Conservation (phyloP, 768 basidiomycete species). For the Lactarius indigo region DNA sequence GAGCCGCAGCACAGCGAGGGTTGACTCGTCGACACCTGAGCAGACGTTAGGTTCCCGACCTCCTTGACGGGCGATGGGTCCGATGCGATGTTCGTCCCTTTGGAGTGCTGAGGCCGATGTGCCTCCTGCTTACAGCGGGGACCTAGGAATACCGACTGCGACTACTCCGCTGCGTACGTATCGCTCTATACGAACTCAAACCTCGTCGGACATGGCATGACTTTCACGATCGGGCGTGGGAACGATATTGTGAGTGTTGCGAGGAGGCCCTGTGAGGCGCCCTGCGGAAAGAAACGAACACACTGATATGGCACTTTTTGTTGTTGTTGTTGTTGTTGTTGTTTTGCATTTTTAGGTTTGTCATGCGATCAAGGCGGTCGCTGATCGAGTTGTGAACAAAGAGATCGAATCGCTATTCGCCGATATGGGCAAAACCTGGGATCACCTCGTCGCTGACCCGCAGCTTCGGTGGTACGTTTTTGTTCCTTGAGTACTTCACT, state of each 20-base stretch:
- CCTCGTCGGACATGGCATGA: constrained; percentile 89
- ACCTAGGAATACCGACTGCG: constrained; percentile 87
- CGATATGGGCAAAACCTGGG: constrained; percentile 91
- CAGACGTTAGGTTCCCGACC: constrained; percentile 91
- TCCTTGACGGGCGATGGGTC: constrained; percentile 89
- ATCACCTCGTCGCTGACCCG: constrained; percentile 80
- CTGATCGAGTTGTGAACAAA: constrained; percentile 77
- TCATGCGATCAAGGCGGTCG: constrained; percentile 73
- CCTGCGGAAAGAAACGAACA: background rate
- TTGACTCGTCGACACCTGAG: constrained; percentile 1
- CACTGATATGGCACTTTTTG: no score
- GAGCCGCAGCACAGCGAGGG: background rate
- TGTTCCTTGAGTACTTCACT: background rate
- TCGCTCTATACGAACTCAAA: constrained; percentile 66
- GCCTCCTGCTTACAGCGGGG: background rate
- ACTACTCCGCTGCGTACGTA: constrained; percentile 93
- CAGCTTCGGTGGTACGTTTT: constrained; percentile 79
- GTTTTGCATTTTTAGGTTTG: constrained; percentile 55
- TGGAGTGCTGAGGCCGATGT: background rate
- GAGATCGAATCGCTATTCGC: constrained; percentile 77
- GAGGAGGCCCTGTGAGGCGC: background rate
- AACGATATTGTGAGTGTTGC: constrained; percentile 72
- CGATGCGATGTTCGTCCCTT: constrained; percentile 72
- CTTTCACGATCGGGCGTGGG: constrained; percentile 91
- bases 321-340: background rate